Conservation (phyloP, 176 grass and related monocot genomes). For the Carex parvula region DNA sequence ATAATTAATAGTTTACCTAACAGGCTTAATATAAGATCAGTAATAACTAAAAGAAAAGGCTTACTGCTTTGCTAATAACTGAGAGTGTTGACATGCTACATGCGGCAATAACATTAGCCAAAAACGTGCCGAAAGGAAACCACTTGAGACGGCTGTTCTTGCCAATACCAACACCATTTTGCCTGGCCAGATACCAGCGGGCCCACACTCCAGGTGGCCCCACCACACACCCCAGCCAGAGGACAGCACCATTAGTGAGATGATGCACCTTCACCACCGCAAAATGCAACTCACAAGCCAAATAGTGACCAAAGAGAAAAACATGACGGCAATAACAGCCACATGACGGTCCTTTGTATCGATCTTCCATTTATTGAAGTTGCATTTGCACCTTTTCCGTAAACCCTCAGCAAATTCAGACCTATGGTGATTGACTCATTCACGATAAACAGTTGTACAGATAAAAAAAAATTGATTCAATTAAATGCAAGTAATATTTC, state of each 20-base stretch:
- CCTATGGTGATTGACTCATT: conserved; percentile 59
- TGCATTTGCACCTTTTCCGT: conserved; percentile 38
- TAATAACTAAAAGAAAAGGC: neutral
- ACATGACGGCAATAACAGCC: too few relatives aligned
- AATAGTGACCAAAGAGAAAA: conserved; percentile 41
- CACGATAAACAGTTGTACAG: conserved; percentile 63
- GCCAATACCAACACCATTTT: conserved; percentile 70
- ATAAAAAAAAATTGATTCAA: neutral
- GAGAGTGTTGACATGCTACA: too few relatives aligned
- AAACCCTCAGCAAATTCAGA: conserved; percentile 60
- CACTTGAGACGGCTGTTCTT: conserved; percentile 56
- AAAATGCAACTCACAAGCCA: conserved; percentile 68
- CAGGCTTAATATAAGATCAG: neutral
- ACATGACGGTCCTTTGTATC: conserved; percentile 40
- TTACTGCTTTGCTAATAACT: conserved; percentile 61
- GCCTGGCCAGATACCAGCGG: conserved; percentile 80
- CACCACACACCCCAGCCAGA: conserved; percentile 73
- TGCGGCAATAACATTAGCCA: conserved; percentile 92
- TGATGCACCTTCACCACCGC: conserved; percentile 46
- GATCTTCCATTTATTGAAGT: conserved; percentile 39
- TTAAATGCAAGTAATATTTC: neutral
- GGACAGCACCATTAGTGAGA: conserved; percentile 37
- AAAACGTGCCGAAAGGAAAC: conserved; percentile 78
- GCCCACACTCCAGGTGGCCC: conserved; percentile 80
- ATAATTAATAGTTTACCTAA: neutral